These are phyloP conservation scores for Trichoderma harzianum DNA, from an alignment of 2,329 filamentous ascomycete species.

Conservation along the genomic window DNA sequence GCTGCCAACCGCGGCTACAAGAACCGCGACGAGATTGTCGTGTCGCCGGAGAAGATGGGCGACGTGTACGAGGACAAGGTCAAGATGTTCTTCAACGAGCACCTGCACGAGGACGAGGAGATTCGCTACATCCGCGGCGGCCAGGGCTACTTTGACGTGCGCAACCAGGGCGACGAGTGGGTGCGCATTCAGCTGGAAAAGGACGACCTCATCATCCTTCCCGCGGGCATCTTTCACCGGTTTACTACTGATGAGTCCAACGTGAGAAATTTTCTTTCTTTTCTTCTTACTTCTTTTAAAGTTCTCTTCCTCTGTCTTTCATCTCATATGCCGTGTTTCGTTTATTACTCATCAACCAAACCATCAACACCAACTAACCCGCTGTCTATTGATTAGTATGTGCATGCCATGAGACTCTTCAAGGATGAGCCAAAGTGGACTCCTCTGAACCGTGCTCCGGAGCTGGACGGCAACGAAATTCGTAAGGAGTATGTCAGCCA, in stretches of 20 bases:
- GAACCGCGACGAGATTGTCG: conserved; percentile 90
- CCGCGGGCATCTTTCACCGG: conserved; percentile 92
- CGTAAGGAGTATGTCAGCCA: conserved; percentile 71
- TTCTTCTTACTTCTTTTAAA: too few species aligned
- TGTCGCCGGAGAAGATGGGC: conserved; percentile 83
- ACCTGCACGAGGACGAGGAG: conserved; percentile 97
- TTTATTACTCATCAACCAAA: not conserved
- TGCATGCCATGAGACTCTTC: conserved; percentile 94
- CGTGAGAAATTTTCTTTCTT: conserved; percentile 51
- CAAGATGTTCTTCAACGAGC: conserved; percentile 89
- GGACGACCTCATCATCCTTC: conserved; percentile 87
- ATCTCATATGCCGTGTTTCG: not conserved
- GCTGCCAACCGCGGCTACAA: conserved; percentile 77
- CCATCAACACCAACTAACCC: not conserved
- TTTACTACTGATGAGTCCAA: conserved; percentile 93
- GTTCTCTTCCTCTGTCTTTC: not conserved
- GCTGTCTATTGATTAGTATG: conserved; percentile 59
- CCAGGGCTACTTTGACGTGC: conserved; percentile 88
- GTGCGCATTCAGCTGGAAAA: conserved; percentile 81
- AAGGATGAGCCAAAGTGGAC: conserved; percentile 99
- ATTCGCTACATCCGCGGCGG: conserved; percentile 92
- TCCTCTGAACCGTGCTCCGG: conserved; percentile 73
- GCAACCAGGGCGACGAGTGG: conserved; percentile 81
- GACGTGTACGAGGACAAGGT: conserved; percentile 90
- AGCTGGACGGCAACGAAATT: conserved; percentile 75